These are phyloP conservation scores for Globisporangium recalcitrans DNA, from an alignment of 352 stramenopile species.

Conservation along the genomic window DNA sequence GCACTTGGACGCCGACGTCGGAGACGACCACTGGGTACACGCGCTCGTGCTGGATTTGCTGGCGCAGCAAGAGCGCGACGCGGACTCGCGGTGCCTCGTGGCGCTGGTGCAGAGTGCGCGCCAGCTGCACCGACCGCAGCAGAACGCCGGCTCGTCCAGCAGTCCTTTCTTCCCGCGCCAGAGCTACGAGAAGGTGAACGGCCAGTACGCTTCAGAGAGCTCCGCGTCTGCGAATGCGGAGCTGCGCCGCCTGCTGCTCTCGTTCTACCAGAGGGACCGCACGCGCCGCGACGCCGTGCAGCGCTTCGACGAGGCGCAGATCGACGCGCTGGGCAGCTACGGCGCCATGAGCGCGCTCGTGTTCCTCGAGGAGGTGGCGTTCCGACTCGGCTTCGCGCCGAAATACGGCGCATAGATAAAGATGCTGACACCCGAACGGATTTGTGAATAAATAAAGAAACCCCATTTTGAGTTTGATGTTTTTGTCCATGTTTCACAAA, in stretches of 20 bases:
- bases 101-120: conserved; percentile 34
- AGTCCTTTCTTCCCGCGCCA: conserved; percentile 52
- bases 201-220: conserved; percentile 27
- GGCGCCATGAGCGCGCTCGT: conserved; percentile 64
- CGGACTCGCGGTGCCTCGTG: conserved; percentile 36
- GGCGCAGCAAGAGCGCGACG: conserved; percentile 22
- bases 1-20: conserved; percentile 26
- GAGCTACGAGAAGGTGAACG: conserved; percentile 57
- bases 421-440: background rate
- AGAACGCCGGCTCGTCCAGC: conserved; percentile 1
- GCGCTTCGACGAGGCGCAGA: conserved; percentile 41
- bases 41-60: conserved; percentile 32
- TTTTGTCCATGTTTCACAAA: too few species aligned
- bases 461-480: conserved; percentile 1
- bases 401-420: conserved; percentile 68
- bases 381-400: conserved; percentile 63
- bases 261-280: conserved; percentile 55
- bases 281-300: conserved; percentile 54
- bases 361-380: conserved; percentile 76
- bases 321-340: conserved; percentile 50
- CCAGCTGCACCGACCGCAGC: conserved; percentile 20
- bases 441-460: background rate
- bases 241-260: conserved; percentile 38
- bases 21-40: conserved; percentile 41
- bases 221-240: background rate